These are phyloP conservation scores for Flaveria trinervia DNA, from an alignment of 129 eudicot genomes.

Conservation along the genomic window DNA sequence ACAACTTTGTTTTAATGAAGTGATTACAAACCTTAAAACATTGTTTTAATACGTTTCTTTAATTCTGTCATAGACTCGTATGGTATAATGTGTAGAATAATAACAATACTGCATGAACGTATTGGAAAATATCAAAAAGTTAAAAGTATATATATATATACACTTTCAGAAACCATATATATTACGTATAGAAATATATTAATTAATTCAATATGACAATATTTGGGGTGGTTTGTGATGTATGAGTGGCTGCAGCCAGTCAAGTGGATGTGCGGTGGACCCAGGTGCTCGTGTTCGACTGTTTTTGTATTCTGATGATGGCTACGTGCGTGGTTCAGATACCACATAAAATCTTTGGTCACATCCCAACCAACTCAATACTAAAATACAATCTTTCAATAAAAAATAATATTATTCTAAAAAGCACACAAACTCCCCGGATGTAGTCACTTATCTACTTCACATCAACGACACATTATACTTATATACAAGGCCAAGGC, in stretches of 20 bases:
- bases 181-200: neutral
- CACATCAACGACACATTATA: too few species aligned
- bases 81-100: neutral
- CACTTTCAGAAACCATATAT: neutral
- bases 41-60: neutral
- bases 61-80: neutral
- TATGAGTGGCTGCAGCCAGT: slow-evolving; percentile 17
- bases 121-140: neutral
- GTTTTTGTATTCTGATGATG: slow-evolving; percentile 2
- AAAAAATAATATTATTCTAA: too few species aligned
- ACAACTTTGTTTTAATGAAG: neutral
- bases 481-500: too few species aligned
- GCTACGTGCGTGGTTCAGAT: slow-evolving; percentile 32
- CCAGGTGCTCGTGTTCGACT: neutral
- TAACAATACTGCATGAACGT: neutral
- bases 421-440: too few species aligned
- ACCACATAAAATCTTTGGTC: slow-evolving; percentile 41
- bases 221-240: neutral
- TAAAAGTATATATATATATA: too few species aligned
- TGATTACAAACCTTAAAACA: neutral
- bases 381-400: too few species aligned
- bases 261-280: slow-evolving; percentile 19
- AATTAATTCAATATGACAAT: too few species aligned
- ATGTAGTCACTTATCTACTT: too few species aligned
- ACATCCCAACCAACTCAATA: slow-evolving; percentile 21